These are phyloP conservation scores for Phytophthora sansomeana DNA, from an alignment of 352 stramenopile species.

Conservation along the genomic window DNA sequence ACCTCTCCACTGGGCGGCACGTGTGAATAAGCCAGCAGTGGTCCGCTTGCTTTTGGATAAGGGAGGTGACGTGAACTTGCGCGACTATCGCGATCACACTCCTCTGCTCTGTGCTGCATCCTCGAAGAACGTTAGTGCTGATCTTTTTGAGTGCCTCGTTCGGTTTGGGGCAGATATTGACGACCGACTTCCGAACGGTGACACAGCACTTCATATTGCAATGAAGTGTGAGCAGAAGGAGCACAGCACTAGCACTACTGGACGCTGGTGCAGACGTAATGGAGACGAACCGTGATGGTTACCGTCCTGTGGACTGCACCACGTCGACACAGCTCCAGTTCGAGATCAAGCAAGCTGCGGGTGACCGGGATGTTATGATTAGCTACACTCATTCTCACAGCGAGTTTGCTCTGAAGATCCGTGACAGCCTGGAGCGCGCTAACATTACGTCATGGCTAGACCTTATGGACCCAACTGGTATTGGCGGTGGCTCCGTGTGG, in stretches of 20 bases:
- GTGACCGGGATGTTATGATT: conserved; percentile 89
- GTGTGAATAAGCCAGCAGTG: conserved; percentile 60
- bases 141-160: conserved; percentile 67
- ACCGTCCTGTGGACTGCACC: conserved; percentile 81
- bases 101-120: conserved; percentile 70
- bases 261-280: conserved; percentile 68
- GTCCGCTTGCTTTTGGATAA: conserved; percentile 58
- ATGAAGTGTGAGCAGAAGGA: conserved; percentile 76
- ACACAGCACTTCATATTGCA: conserved; percentile 78
- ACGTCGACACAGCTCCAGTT: conserved; percentile 85
- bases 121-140: conserved; percentile 55
- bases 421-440: conserved; percentile 70
- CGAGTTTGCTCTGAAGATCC: conserved; percentile 78
- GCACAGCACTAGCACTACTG: conserved; percentile 68
- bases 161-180: conserved; percentile 68
- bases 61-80: conserved; percentile 61
- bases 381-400: conserved; percentile 87
- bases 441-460: conserved; percentile 85
- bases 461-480: conserved; percentile 82
- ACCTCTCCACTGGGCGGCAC: conserved; percentile 74
- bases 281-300: conserved; percentile 69
- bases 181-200: conserved; percentile 67
- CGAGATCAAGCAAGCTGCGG: conserved; percentile 80
- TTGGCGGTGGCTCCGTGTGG: conserved; percentile 83
- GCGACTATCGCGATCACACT: conserved; percentile 66